Evolutionary conservation across 345 rosid genomes (phyloP).

Genomic region (Dipteronia sinensis): DNA sequence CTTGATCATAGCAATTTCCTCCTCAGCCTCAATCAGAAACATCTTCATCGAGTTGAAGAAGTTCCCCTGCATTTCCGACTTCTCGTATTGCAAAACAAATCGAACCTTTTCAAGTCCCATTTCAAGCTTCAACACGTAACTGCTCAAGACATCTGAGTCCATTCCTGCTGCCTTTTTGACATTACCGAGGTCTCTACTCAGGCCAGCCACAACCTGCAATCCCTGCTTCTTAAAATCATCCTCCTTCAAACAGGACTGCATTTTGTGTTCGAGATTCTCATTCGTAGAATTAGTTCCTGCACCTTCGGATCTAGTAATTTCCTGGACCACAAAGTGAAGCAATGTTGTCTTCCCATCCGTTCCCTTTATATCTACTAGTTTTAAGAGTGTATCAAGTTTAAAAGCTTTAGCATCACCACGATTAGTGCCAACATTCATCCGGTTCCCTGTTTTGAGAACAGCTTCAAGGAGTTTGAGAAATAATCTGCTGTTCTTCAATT

Average conservation of each 20-base stretch:
- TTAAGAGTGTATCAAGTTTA: conserved; percentile 95
- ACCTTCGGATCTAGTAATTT: conserved; percentile 85
- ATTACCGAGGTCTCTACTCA: conserved; percentile 78
- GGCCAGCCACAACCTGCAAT: conserved; percentile 84
- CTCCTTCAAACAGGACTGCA: conserved; percentile 35
- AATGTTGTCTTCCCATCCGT: conserved; percentile 95
- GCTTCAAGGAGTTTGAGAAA: conserved; percentile 97
- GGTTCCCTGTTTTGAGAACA: conserved; percentile 88
- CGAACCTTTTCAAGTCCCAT: conserved; percentile 79
- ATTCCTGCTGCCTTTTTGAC: conserved; percentile 94
- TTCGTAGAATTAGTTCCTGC: conserved; percentile 36
- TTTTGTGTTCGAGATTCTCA: conserved; percentile 39
- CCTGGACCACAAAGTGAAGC: conserved; percentile 98
- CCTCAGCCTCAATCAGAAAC: conserved; percentile 80
- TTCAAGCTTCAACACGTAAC: conserved; percentile 85
- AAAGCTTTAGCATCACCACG: conserved; percentile 97
- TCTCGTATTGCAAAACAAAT: conserved; percentile 70
- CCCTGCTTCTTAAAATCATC: conserved; percentile 87
- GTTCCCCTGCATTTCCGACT: conserved; percentile 57
- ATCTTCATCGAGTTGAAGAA: conserved; percentile 72
- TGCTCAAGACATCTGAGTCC: conserved; percentile 91
- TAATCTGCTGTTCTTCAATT: conserved; percentile 84
- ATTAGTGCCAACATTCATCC: conserved; percentile 96
- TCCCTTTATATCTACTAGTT: conserved; percentile 96
- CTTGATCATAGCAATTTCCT: conserved; percentile 69